phyloP scores from a whole-genome alignment of 1,284 basidiomycete species.

The Leccinum huronense region DNA sequence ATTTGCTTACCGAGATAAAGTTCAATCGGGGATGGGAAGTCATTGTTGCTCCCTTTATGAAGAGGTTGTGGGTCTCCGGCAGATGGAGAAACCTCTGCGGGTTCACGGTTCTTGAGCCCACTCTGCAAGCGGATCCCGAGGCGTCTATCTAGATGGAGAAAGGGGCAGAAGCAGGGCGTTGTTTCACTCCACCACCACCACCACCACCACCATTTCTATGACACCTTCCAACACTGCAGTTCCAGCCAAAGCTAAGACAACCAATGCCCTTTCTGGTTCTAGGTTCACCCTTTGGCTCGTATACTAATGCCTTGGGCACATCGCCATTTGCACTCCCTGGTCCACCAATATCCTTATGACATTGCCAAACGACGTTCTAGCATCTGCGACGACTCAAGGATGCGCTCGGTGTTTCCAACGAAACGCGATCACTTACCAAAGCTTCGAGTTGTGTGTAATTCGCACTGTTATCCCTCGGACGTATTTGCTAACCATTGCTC shows the following conservation, averaged over 20 bases:
- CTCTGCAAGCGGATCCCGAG: constrained; percentile 3
- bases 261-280: constrained; percentile 42
- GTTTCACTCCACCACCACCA: constrained; percentile 15
- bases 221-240: constrained; percentile 20
- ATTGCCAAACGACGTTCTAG: constrained; percentile 22
- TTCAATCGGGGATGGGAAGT: constrained; percentile 34
- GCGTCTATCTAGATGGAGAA: constrained; percentile 10
- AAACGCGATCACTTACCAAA: too few relatives aligned
- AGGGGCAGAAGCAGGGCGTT: constrained; percentile 9
- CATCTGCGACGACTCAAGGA: constrained; percentile 5
- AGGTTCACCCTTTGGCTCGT: constrained; percentile 41
- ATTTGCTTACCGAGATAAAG: constrained; percentile 27
- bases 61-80: constrained; percentile 18
- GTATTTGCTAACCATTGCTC: constrained; percentile 8
- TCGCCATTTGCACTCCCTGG: constrained; percentile 28
- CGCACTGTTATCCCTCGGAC: background rate
- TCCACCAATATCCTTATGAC: constrained; percentile 12
- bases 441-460: constrained; percentile 16
- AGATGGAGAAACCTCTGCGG: constrained; percentile 10
- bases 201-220: constrained; percentile 9
- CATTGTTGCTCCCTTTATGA: constrained; percentile 32
- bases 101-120: constrained; percentile 16
- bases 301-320: constrained; percentile 22
- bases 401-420: background rate
- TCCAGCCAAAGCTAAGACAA: constrained; percentile 7